Base-by-base conservation (phyloP, 2,329 filamentous ascomycete genomes). In the Geosmithia morbida region DNA sequence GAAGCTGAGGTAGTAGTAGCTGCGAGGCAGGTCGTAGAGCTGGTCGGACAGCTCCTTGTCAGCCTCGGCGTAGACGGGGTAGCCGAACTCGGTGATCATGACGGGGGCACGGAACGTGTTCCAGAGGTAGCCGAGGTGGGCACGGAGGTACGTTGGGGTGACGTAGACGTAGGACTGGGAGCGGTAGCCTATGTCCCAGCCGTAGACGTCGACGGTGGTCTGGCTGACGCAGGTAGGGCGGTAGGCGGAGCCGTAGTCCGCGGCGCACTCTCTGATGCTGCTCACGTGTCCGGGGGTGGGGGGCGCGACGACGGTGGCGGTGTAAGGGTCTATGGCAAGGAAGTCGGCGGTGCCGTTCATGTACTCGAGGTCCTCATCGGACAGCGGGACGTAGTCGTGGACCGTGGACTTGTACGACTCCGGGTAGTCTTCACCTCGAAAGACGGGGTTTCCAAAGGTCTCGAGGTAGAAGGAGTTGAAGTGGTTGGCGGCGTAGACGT, bases 101-200 rank as follows among this genome's bases (percentile, higher is more conserved):
- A 74, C 61, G 0, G 72, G 71, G 0, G 59, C 56, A 30, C 60
- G 67, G 64, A 71, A 82, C 0, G 72, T 79, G 57, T 79, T 79
- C 65, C 70, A 76, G 2, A 82, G 60, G 54, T 79, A 81, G 52
- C 65, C 70, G 4, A 78, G 63, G 51, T 74, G 72, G 47, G 64
- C 66, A 46, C 74, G 67, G n/a, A 82, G 66, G 52, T 77, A 79
- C 2, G 65, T 67, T 0, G 77, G 77, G 0, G 77, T 73, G 33
- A 73, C 71, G 58, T 79, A 78, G n/a, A 74, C 69, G 54, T 78
- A 77, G 2, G 66, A 66, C 33, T 75, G 62, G 2, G 72, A 76
- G 13, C 67, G 63, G 51, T 78, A 77, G 18, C 77, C 77, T 45
- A 79, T 73, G 52, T 73, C 64, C 77, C 77, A 81, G 2, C 74